Evolutionary conservation across 2,329 filamentous ascomycete genomes (phyloP), one percentile per base, ranked within the genome.

Genomic region (Clonostachys solani): DNA sequence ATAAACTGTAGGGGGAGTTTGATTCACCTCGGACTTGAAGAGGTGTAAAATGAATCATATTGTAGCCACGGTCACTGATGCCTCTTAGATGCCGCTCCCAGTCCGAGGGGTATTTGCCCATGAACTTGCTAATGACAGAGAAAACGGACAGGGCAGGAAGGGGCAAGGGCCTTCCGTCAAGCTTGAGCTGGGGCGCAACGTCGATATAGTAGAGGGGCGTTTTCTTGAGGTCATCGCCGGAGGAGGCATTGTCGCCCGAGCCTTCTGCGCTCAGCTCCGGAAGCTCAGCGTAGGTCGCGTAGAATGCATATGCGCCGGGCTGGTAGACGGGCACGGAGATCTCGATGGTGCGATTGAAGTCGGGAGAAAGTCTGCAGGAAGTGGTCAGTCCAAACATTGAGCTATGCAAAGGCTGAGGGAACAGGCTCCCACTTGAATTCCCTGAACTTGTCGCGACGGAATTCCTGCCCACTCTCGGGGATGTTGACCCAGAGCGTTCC

Each of bases 31-130:
- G 84, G 49, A 87, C 78, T 76, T 95, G 94, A 54, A 99, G 74
- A 10, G 94, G 94, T 3, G 94, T 96, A 66, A 99, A 99, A 67
- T 99, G 94, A 50, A 99, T 84, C 91, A 97, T 96, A 71, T 99
- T 99, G 77, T 99, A 99, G 42, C 92, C 92, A 51, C 94, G 81
- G 59, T 88, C 83, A 63, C 89, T 88, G 63, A 99, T 96, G 29
- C 94, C 92, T 48, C 80, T 78, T 48, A 99, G 72, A 64, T 97
- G 92, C 45, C 83, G 86, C 62, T 96, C 83, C 92, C 92, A 99
- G 59, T 96, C 89, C 15, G 76, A 76, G 0, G 92, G 90, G 61
- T 94, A 96, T 60, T 86, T 84, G 52, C 94, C 94, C 89, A 99
- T 95, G 71, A 96, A 96, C 69, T 99, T 99, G 62, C 92, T 96